Evolutionary conservation across 2,329 filamentous ascomycete species (phyloP).

Genomic region (Ophiostoma himal-ulmi): DNA sequence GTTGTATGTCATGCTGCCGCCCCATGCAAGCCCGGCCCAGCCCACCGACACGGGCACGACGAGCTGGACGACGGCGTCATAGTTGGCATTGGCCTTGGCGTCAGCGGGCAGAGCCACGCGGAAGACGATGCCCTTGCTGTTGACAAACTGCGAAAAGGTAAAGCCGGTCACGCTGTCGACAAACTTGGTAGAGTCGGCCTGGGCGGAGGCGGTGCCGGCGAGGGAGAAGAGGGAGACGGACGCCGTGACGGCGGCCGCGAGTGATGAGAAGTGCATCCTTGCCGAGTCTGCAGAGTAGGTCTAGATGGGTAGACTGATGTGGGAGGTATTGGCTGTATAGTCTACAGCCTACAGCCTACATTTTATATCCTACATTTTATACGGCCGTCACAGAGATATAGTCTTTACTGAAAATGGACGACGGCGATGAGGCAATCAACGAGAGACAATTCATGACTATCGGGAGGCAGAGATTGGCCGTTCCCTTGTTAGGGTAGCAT

Average conservation of each 20-base stretch:
- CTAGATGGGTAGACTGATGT: not conserved
- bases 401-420: not conserved
- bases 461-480: not conserved
- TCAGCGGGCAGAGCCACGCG: slow-evolving; percentile 36
- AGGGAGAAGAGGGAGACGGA: not conserved
- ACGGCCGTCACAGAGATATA: not conserved
- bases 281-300: not conserved
- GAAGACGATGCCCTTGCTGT: slow-evolving; percentile 35
- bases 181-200: slow-evolving; percentile 34
- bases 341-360: not conserved
- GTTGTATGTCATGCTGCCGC: slow-evolving; percentile 45
- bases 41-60: slow-evolving; percentile 40
- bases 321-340: too few relatives aligned
- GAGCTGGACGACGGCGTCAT: slow-evolving; percentile 38
- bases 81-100: slow-evolving; percentile 29
- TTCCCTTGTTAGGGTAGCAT: not conserved
- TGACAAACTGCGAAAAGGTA: slow-evolving; percentile 40
- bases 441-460: not conserved
- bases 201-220: slow-evolving; percentile 19
- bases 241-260: not conserved
- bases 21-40: slow-evolving; percentile 46
- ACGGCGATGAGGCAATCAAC: not conserved
- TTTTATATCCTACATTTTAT: not conserved
- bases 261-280: not conserved
- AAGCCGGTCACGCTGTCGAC: slow-evolving; percentile 38